Percentiles rank a stretch among this genome's conserved stretches.
Evolutionary conservation across 2,329 filamentous ascomycete species (phyloP).

Genomic region (Simplicillium sp.): DNA sequence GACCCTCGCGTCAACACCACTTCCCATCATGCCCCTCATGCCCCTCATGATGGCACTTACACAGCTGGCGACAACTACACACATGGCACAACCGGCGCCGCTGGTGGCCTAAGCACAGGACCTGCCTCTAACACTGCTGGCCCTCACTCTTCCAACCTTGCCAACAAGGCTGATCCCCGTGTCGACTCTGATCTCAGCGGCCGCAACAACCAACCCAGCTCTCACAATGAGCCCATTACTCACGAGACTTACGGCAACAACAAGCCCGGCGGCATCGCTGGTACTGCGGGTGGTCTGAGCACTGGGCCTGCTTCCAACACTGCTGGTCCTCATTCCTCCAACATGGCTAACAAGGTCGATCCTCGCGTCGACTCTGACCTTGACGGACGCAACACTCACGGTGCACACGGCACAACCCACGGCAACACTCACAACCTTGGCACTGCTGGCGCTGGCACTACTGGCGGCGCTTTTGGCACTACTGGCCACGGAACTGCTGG

Average conservation of each 20-base stretch:
- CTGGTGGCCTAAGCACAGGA: slow-evolving; percentile 10
- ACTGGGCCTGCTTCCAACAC: slow-evolving; percentile 9
- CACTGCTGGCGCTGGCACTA: slow-evolving; percentile 9
- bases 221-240: slow-evolving; percentile 14
- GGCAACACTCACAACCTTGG: slow-evolving; percentile 16
- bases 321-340: slow-evolving; percentile 29
- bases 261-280: slow-evolving; percentile 5
- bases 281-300: background rate
- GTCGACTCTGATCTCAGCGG: slow-evolving; percentile 40
- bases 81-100: slow-evolving; percentile 7
- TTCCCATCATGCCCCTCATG: too few relatives aligned
- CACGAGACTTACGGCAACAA: slow-evolving; percentile 27
- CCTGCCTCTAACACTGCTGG: slow-evolving; percentile 16
- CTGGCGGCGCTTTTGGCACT: slow-evolving; percentile 6
- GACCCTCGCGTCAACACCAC: background rate
- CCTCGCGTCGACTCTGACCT: slow-evolving; percentile 41
- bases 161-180: slow-evolving; percentile 42
- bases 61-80: slow-evolving; percentile 4
- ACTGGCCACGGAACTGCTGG: slow-evolving; percentile 22
- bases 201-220: slow-evolving; percentile 20
- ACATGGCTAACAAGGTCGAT: slow-evolving; percentile 37
- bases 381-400: slow-evolving; percentile 28
- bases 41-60: background rate
- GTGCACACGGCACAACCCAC: slow-evolving; percentile 12
- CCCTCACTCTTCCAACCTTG: slow-evolving; percentile 29